Percentiles rank a stretch among this genome's conserved stretches.
Evolutionary conservation across 2,329 filamentous ascomycete species (phyloP).

Genomic region (Emmonsiellopsis sp.): DNA sequence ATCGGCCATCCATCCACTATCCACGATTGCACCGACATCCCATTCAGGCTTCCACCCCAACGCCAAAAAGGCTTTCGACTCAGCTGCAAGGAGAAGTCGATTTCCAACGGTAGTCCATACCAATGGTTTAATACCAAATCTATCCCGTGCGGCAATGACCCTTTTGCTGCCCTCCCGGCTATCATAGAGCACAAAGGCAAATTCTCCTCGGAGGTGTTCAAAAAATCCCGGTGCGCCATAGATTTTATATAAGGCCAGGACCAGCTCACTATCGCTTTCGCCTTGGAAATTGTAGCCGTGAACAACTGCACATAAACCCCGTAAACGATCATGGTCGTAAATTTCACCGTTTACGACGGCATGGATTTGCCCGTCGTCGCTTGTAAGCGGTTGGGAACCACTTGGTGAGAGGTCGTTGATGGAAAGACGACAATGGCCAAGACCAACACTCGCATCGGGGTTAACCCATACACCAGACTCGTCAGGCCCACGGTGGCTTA

Average conservation of each 20-base stretch:
- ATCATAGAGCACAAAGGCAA: constrained; percentile 46
- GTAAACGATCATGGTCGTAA: constrained; percentile 45
- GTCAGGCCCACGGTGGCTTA: constrained; percentile 41
- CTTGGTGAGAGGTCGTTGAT: constrained; percentile 44
- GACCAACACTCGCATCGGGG: constrained; percentile 32
- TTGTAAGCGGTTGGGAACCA: constrained; percentile 42
- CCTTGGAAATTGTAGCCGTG: constrained; percentile 39
- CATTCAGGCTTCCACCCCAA: constrained; percentile 46
- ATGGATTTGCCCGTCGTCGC: constrained; percentile 35
- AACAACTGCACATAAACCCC: constrained; percentile 23
- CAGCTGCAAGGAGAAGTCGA: constrained; percentile 41
- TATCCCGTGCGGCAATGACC: constrained; percentile 44
- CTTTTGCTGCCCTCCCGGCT: constrained; percentile 24
- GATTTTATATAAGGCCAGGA: constrained; percentile 44
- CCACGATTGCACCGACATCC: constrained; percentile 41
- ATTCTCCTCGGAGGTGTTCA: constrained; percentile 45
- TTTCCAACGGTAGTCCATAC: constrained; percentile 39
- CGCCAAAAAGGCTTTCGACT: constrained; percentile 46
- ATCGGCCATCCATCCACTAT: constrained; percentile 37
- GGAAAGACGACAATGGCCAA: constrained; percentile 44
- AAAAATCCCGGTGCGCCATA: constrained; percentile 38
- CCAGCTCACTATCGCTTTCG: constrained; percentile 44
- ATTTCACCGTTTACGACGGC: constrained; percentile 53
- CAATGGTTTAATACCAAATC: constrained; percentile 51
- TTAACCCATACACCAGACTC: constrained; percentile 39